Base-by-base conservation (phyloP, 805 yeast species). In the Candida caryicola region DNA sequence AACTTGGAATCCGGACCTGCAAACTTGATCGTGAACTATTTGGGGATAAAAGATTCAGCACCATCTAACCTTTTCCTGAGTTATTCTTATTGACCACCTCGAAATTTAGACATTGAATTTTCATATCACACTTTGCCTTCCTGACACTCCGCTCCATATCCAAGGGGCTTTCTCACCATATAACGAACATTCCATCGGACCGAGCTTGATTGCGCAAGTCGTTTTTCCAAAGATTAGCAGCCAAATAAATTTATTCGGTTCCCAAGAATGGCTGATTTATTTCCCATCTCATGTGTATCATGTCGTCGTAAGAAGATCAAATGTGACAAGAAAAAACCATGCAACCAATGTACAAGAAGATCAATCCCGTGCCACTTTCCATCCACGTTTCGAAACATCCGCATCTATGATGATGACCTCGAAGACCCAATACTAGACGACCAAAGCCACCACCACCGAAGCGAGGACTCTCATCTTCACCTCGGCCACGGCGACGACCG, bases 281-380 rank as follows among this genome's bases (percentile, higher is more conserved):
- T 56, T 23, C 69, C 69, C 12, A 62, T 62, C 15, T 62, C 69
- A 10, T 62, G 69, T 42, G 50, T 62, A 7, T 61, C 66, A 21
- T 62, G 69, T 42, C 54, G 69, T 25, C 51, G 65, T 37, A 61
- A 55, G 45, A 62, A 62, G 54, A 51, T 62, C 36, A 60, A 62
- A 36, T 62, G 67, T 45, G 59, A 63, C 40, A 60, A 60, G 42
- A 40, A 51, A 21, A 52, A 52, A 21, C 72, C 73, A 1, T 71
- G 77, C 45, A 62, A 65, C 41, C 71, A 67, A 34, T 71, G 77
- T 47, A 49, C 45, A 8, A 59, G 56, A 34, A 54, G 71, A 35
- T 53, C 54, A 5, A 54, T 66, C n/a, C 51, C 48, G 2, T 73
- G 78, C 50, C 65, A 62, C 31, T 73, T 69, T 45, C 78, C 78